Evolutionary conservation across 2,329 filamentous ascomycete species (phyloP).

Genomic region (Fonsecaea pedrosoi): DNA sequence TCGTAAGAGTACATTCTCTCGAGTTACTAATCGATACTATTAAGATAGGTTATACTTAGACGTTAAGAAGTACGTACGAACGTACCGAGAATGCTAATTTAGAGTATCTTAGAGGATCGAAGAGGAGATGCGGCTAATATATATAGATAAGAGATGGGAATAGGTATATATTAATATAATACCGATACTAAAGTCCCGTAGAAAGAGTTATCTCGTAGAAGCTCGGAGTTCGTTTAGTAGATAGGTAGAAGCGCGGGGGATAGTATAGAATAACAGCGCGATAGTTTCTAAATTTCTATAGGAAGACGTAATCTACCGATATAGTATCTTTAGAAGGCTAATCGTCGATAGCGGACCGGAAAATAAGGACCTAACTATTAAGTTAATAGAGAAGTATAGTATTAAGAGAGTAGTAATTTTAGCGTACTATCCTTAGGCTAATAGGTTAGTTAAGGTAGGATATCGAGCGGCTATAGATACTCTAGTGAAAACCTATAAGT

Average conservation of each 20-base stretch:
- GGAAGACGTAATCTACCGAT: not conserved
- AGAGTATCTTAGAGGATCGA: not conserved
- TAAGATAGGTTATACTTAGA: not conserved
- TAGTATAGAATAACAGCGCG: not conserved
- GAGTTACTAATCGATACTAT: not conserved
- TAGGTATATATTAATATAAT: constrained; percentile 1
- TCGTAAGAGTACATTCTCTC: not conserved
- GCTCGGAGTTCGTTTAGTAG: not conserved
- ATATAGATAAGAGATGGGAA: not conserved
- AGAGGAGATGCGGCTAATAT: not conserved
- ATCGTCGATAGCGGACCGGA: not conserved
- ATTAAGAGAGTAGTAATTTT: no score
- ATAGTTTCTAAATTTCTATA: constrained; percentile 12
- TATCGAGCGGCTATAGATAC: no score
- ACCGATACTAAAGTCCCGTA: not conserved
- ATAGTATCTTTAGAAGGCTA: not conserved
- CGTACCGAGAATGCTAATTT: not conserved
- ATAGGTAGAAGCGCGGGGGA: not conserved
- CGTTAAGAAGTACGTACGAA: constrained; percentile 3
- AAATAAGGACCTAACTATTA: no score
- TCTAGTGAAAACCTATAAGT: no score
- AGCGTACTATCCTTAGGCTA: no score
- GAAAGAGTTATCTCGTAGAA: constrained; percentile 4
- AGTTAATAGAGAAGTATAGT: no score
- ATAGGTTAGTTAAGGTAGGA: no score